Evolutionary conservation across 495 filamentous ascomycete genomes (phyloP).

Genomic region (Talaromyces proteolyticus): DNA sequence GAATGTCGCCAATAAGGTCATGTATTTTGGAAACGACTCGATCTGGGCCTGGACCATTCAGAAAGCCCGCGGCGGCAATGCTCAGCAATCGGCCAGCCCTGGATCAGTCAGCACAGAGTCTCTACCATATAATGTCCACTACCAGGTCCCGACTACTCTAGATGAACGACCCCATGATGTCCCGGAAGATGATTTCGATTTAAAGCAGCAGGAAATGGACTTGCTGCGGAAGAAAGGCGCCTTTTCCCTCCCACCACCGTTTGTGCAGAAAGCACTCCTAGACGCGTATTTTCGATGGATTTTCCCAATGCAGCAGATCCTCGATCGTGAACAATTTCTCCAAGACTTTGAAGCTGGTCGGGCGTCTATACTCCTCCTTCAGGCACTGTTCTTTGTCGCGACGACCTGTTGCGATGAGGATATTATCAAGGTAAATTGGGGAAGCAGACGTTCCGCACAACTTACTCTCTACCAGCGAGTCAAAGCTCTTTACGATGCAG

Average conservation of each 20-base stretch:
- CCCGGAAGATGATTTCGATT: constrained; percentile 3
- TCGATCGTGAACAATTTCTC: constrained; percentile 23
- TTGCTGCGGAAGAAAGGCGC: constrained; percentile 26
- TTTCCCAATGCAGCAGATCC: constrained; percentile 34
- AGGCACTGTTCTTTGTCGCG: constrained; percentile 36
- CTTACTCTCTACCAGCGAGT: constrained; percentile 29
- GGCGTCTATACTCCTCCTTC: constrained; percentile 31
- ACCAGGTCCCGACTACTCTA: constrained; percentile 2
- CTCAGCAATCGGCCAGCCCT: constrained; percentile 3
- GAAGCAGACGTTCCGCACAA: constrained; percentile 23
- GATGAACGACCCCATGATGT: constrained; percentile 1
- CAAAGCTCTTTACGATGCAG: constrained; percentile 37
- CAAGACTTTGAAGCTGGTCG: constrained; percentile 18
- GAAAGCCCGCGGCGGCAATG: constrained; percentile 2
- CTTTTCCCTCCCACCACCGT: constrained; percentile 26
- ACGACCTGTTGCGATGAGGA: constrained; percentile 24
- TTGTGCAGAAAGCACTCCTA: constrained; percentile 22
- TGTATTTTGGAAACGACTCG: constrained; percentile 5
- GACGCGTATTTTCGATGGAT: constrained; percentile 39
- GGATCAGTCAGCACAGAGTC: constrained; percentile 1
- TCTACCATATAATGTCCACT: constrained; percentile 2
- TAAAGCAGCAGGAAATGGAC: constrained; percentile 4
- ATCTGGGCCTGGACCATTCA: constrained; percentile 5
- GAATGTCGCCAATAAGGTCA: constrained; percentile 4
- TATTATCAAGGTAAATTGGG: constrained; percentile 21